Percentiles rank a stretch among this genome's conserved stretches.
phyloP scores from a whole-genome alignment of 228 moss, liverwort and hornwort genomes.

The Sphagnum magellanicum region DNA sequence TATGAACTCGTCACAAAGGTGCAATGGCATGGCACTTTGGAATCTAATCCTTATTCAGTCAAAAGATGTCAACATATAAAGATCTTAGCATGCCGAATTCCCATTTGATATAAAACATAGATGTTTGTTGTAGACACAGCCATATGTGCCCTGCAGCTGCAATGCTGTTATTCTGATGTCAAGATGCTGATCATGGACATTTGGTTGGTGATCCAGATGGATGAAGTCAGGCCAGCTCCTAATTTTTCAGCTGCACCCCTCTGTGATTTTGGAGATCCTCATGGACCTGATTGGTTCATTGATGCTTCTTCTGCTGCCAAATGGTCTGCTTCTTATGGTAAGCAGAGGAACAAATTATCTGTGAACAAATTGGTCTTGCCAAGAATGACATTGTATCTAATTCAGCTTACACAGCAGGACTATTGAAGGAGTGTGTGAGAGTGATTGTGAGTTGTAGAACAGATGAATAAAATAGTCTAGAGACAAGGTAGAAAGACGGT shows the following conservation, averaged over 20 bases:
- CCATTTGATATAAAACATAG: no score
- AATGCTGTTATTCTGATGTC: background rate
- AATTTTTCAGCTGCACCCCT: constrained; percentile 54
- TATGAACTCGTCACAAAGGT: no score
- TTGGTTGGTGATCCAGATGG: constrained; percentile 36
- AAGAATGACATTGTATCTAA: background rate
- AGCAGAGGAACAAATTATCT: background rate
- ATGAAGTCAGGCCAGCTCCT: constrained; percentile 53
- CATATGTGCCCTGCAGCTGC: no score
- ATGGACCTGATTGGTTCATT: constrained; percentile 40
- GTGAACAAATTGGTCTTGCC: background rate
- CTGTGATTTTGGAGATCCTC: constrained; percentile 54
- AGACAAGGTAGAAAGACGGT: no score
- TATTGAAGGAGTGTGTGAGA: no score
- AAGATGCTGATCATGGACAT: background rate
- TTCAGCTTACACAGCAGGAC: background rate
- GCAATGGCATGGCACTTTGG: no score
- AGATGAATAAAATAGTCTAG: no score
- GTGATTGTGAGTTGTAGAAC: no score
- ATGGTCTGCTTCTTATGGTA: constrained; percentile 51
- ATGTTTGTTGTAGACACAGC: no score
- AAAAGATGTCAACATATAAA: no score
- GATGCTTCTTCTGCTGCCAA: constrained; percentile 54
- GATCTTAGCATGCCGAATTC: no score
- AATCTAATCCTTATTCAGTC: no score